Percentiles rank a stretch among this genome's conserved stretches.
Conservation (phyloP, 1,284 basidiomycete species). For the Ganoderma leucocontextum region DNA sequence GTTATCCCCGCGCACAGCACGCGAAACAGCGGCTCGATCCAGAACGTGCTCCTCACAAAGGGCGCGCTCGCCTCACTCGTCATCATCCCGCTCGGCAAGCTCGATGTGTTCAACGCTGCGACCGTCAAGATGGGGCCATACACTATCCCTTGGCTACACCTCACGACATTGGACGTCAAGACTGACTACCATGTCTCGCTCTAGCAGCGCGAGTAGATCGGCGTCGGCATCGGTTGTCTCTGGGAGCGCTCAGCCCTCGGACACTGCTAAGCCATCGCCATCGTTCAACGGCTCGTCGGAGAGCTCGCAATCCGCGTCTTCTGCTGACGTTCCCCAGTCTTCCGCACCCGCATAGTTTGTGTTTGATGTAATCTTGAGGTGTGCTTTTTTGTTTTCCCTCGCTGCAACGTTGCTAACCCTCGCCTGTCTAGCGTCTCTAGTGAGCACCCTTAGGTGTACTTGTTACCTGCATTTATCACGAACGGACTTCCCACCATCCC, state of each 20-base stretch:
- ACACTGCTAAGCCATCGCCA: not conserved
- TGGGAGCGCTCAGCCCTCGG: not conserved
- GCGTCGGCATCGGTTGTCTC: not conserved
- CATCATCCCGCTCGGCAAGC: conserved; percentile 59
- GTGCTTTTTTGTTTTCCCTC: too few species aligned
- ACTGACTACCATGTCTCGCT: conserved; percentile 11
- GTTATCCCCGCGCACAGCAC: conserved; percentile 64
- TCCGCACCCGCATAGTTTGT: not conserved
- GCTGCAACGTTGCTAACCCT: not conserved
- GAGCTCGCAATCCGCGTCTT: not conserved
- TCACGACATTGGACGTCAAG: conserved; percentile 5
- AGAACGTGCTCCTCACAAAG: conserved; percentile 63
- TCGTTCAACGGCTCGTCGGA: not conserved
- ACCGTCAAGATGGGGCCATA: conserved; percentile 49
- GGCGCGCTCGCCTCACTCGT: conserved; percentile 61
- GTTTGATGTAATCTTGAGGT: not conserved
- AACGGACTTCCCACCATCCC: not conserved
- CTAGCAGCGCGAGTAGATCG: not conserved
- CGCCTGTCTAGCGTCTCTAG: not conserved
- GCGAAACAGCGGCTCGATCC: conserved; percentile 62
- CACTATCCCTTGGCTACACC: conserved; percentile 12
- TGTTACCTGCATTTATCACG: not conserved
- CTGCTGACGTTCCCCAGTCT: not conserved
- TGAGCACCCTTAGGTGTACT: not conserved
- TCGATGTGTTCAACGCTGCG: conserved; percentile 60